phyloP scores from a whole-genome alignment of 495 filamentous ascomycete genomes.

The Podospora bellae-mahoneyi region DNA sequence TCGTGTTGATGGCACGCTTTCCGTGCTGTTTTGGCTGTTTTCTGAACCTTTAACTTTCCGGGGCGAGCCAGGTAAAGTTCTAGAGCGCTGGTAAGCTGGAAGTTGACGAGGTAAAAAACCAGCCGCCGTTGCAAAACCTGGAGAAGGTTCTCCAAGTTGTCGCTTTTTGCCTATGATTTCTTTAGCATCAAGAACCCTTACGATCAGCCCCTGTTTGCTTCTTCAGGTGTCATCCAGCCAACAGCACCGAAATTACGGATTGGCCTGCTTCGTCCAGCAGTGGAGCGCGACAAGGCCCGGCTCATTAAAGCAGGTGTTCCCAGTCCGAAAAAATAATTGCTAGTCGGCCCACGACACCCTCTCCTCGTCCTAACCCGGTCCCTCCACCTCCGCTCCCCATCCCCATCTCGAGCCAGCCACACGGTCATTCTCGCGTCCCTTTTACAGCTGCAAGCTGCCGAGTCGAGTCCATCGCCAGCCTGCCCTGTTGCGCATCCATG shows the following conservation, averaged over 20 bases:
- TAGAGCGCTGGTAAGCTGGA: no score
- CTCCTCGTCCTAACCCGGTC: slow-evolving; percentile 11
- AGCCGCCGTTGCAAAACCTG: background rate
- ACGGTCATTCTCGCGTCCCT: slow-evolving; percentile 27
- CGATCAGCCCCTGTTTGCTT: background rate
- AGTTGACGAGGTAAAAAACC: background rate
- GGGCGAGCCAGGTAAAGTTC: no score
- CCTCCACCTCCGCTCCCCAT: no score
- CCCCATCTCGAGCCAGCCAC: slow-evolving; percentile 18
- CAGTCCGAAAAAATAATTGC: slow-evolving; percentile 22
- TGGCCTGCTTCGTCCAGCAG: slow-evolving; percentile 1
- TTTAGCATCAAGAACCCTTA: background rate
- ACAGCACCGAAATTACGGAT: slow-evolving; percentile 27
- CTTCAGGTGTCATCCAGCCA: slow-evolving; percentile 28
- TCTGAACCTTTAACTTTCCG: background rate
- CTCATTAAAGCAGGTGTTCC: slow-evolving; percentile 28
- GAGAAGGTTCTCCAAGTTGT: background rate
- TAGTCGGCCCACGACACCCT: slow-evolving; percentile 19
- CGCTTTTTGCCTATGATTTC: background rate
- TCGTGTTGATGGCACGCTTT: background rate
- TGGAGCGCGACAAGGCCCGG: slow-evolving; percentile 33
- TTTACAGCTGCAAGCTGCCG: slow-evolving; percentile 26
- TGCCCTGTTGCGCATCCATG: slow-evolving; percentile 30
- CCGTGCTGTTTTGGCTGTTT: background rate
- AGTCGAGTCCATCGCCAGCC: slow-evolving; percentile 22